Percentiles rank a stretch among this genome's conserved stretches.
phyloP scores from a whole-genome alignment of 2,329 filamentous ascomycete species.

The Fusarium sp. region DNA sequence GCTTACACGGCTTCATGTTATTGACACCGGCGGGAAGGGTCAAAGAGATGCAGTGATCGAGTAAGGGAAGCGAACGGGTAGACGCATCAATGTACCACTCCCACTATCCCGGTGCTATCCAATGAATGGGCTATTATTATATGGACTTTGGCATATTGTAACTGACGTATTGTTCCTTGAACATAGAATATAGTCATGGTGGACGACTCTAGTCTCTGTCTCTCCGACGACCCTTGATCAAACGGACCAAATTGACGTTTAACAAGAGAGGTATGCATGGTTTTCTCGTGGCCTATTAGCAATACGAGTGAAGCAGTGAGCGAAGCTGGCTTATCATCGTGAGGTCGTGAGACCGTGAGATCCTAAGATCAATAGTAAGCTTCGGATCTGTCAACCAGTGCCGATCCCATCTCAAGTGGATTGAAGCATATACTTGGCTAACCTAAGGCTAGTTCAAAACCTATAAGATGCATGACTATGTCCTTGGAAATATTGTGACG shows the following conservation, averaged over 20 bases:
- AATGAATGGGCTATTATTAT: not conserved
- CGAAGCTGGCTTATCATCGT: not conserved
- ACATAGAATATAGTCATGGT: not conserved
- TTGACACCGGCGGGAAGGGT: slow-evolving; percentile 3
- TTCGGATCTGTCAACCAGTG: not conserved
- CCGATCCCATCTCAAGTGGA: not conserved
- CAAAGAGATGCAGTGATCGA: slow-evolving; percentile 4
- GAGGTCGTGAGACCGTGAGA: not conserved
- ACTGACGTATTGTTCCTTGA: not conserved
- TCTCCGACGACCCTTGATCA: not conserved
- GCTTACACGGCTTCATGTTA: slow-evolving; percentile 8
- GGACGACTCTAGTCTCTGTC: not conserved
- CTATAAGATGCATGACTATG: too few relatives aligned
- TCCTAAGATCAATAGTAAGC: not conserved
- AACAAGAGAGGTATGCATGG: not conserved
- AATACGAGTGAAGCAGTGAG: too few relatives aligned
- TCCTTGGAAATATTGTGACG: too few relatives aligned
- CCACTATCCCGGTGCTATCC: too few relatives aligned
- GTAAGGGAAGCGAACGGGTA: not conserved
- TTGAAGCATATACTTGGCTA: not conserved
- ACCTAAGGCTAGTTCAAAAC: too few relatives aligned
- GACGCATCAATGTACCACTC: not conserved
- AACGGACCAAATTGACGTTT: too few relatives aligned
- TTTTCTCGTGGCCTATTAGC: not conserved
- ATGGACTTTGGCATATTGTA: not conserved